These are phyloP conservation scores for Vigna reflexopilosa DNA, from an alignment of 306 rosid genomes.

Conservation along the genomic window DNA sequence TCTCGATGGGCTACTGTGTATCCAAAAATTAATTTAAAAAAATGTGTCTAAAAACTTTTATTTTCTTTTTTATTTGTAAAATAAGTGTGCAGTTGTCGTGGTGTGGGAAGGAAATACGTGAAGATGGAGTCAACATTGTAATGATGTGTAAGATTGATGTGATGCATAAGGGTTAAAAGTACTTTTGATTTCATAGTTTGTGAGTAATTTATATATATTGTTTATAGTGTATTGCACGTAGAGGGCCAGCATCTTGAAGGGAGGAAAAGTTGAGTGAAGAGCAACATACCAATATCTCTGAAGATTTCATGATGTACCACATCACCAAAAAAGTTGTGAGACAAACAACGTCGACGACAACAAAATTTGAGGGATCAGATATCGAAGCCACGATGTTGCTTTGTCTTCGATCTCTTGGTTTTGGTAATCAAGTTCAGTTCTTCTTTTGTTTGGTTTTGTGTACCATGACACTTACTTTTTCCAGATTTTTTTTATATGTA, in stretches of 20 bases:
- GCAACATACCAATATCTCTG: neutral
- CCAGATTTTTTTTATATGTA: no score
- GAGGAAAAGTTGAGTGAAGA: slow-evolving; percentile 21
- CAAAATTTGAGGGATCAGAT: slow-evolving; percentile 20
- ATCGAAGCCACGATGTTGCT: slow-evolving; percentile 25
- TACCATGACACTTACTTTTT: no score
- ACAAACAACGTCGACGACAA: slow-evolving; percentile 21
- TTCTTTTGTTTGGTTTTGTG: neutral
- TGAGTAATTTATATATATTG: no score
- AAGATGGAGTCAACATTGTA: neutral
- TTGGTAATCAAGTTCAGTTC: slow-evolving; percentile 16
- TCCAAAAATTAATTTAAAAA: no score
- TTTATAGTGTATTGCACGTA: neutral
- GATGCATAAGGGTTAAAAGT: neutral
- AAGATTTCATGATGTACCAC: slow-evolving; percentile 8
- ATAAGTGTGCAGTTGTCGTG: neutral
- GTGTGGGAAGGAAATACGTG: neutral
- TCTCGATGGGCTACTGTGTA: no score
- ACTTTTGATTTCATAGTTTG: no score
- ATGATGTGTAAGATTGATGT: neutral
- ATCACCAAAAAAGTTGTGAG: neutral
- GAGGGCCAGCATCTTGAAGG: neutral
- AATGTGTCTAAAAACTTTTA: no score
- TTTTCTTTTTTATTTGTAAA: neutral
- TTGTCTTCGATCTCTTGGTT: slow-evolving; percentile 29